Evolutionary conservation across 1,284 basidiomycete genomes (phyloP).

Genomic region (Cryptococcus jaspeensis): DNA sequence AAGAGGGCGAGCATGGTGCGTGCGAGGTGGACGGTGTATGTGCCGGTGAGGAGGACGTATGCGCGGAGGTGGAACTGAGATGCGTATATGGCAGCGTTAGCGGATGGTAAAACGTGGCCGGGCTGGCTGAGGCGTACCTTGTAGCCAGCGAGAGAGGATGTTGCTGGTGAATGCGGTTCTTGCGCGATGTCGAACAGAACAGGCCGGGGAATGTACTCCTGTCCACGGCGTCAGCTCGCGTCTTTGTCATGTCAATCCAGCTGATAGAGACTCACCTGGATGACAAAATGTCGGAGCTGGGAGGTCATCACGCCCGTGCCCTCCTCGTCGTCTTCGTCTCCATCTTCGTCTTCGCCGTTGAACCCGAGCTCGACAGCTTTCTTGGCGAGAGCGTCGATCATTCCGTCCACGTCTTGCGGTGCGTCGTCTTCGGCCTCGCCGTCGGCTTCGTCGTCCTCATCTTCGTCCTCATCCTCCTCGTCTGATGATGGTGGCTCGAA

Average conservation of each 20-base stretch:
- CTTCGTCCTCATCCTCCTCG: constrained; percentile 28
- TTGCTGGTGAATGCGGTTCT: constrained; percentile 21
- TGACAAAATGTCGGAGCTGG: constrained; percentile 92
- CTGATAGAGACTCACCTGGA: constrained; percentile 65
- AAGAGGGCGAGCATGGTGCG: constrained; percentile 83
- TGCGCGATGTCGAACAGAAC: constrained; percentile 68
- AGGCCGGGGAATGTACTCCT: constrained; percentile 81
- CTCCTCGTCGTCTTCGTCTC: constrained; percentile 41
- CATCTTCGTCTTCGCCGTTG: constrained; percentile 41
- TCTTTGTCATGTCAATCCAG: no score
- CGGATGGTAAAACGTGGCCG: not conserved
- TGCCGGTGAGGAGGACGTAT: constrained; percentile 85
- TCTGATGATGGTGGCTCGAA: constrained; percentile 66
- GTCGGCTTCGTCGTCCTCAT: constrained; percentile 51
- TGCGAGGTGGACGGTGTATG: constrained; percentile 74
- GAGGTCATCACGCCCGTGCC: constrained; percentile 71
- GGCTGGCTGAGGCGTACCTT: constrained; percentile 59
- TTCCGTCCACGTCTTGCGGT: constrained; percentile 47
- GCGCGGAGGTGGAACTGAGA: constrained; percentile 90
- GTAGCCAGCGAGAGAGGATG: constrained; percentile 56
- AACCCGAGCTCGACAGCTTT: constrained; percentile 18
- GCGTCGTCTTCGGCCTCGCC: constrained; percentile 42
- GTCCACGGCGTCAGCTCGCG: not conserved
- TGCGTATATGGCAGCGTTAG: constrained; percentile 1
- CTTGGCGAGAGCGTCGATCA: constrained; percentile 11